Base-by-base conservation (phyloP, 257 asterid genomes). In the Solanum virginianum region DNA sequence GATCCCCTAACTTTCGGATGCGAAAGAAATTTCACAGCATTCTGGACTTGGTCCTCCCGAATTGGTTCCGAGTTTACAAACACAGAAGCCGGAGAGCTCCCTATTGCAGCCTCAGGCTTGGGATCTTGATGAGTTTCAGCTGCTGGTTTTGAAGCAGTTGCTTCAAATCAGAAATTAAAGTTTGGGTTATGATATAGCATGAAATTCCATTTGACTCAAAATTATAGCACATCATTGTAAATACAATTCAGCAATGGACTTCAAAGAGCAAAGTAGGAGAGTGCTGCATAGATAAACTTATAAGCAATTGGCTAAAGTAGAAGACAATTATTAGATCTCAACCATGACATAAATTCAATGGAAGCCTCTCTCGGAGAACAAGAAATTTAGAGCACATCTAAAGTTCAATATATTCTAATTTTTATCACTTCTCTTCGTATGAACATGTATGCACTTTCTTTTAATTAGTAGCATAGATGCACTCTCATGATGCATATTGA, bases 1-100 rank as follows among this genome's bases (percentile, higher is more conserved):
- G 99, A 97, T 85, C 98, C 99, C 88, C 81, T 94, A 79, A 97
- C 99, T 85, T 92, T 97, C 81, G 99, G 98, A 86, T 97, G 99
- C 72, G 98, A 94, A 88, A 97, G 99, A 90, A 97, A 97, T 92
- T 97, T 95, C 84, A 97, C 88, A 49, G 99, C 99, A 90, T 95
- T 95, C 88, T 92, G 94, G 47, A 97, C 97, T 90, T 97, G 99
- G 10, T 93, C 99, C 88, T 95, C 99, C 79, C 98, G 93, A 84
- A 95, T 92, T 29, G 99, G 99, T 82, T 97, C 99, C 0, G 98
- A 92, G 91, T 95, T 95, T 84, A 94, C 95, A 89, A 97, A 95
- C 17, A 91, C 97, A 68, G 99, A 96, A 86, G 95, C 16, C 14
- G 97, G 92, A 80, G 97, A 89, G 84, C 62, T 89, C 89, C 90